These are phyloP conservation scores for Phytophthora ohioensis DNA, from an alignment of 352 stramenopile genomes.

Conservation along the genomic window DNA sequence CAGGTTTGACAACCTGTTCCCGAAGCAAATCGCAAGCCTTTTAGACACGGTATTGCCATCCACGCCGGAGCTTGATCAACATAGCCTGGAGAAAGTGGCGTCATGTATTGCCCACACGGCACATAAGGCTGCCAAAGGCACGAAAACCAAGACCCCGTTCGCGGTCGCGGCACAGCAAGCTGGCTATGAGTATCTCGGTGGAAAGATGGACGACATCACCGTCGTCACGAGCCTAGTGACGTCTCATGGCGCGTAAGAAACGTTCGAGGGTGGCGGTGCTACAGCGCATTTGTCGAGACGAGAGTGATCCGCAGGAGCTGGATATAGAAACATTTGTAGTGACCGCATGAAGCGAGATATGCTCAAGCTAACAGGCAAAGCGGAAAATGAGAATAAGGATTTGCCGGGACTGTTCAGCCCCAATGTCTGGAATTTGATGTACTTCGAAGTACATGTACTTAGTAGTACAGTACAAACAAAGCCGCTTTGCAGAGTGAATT, in stretches of 20 bases:
- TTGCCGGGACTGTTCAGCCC: too few species aligned
- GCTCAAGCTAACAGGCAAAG: neutral
- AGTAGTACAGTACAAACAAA: too few species aligned
- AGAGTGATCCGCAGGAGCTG: conserved; percentile 9
- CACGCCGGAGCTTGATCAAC: conserved; percentile 52
- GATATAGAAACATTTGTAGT: conserved; percentile 27
- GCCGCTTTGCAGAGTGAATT: too few species aligned
- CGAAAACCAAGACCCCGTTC: conserved; percentile 83
- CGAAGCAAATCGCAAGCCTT: conserved; percentile 81
- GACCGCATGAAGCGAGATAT: conserved; percentile 10
- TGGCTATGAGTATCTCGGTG: conserved; percentile 83
- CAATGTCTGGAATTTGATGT: too few species aligned
- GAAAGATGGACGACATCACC: conserved; percentile 94
- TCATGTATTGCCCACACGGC: conserved; percentile 83
- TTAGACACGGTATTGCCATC: conserved; percentile 73
- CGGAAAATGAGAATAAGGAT: neutral
- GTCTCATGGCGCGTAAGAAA: conserved; percentile 13
- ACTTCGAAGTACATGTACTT: too few species aligned
- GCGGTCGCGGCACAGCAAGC: conserved; percentile 71
- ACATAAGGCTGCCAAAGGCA: conserved; percentile 79
- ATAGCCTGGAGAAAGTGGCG: conserved; percentile 82
- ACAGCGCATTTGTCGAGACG: neutral
- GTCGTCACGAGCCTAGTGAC: conserved; percentile 85
- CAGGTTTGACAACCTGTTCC: conserved; percentile 97
- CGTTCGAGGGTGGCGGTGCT: neutral